Conservation (phyloP, 352 stramenopile genomes). For the Phytophthora podocarpi region DNA sequence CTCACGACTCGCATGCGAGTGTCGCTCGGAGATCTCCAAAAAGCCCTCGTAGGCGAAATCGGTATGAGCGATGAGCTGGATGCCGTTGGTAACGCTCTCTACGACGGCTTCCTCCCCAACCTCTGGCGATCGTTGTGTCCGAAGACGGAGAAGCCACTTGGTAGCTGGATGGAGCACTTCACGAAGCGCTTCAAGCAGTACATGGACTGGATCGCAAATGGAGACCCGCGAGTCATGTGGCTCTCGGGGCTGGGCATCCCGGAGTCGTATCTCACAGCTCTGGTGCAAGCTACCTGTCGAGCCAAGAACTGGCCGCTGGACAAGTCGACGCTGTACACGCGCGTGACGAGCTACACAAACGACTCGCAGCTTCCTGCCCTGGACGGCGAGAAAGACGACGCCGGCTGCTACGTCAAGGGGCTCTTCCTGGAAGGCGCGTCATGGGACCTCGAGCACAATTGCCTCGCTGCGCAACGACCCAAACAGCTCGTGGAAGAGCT, state of each 20-base stretch:
- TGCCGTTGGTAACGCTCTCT: slow-evolving; percentile 90
- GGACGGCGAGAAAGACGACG: slow-evolving; percentile 57
- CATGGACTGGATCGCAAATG: slow-evolving; percentile 88
- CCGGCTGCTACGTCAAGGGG: slow-evolving; percentile 92
- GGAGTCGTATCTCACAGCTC: slow-evolving; percentile 95
- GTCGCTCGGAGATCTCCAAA: slow-evolving; percentile 91
- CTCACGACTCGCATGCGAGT: slow-evolving; percentile 85
- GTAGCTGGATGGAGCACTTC: slow-evolving; percentile 96
- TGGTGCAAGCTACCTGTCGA: slow-evolving; percentile 95
- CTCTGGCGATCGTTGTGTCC: slow-evolving; percentile 92
- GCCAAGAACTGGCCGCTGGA: slow-evolving; percentile 95
- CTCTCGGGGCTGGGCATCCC: slow-evolving; percentile 94
- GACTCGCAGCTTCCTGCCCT: slow-evolving; percentile 56
- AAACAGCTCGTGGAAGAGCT: slow-evolving; percentile 96
- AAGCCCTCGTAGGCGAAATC: slow-evolving; percentile 94
- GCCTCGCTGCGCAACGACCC: slow-evolving; percentile 87
- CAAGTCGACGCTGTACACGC: slow-evolving; percentile 94
- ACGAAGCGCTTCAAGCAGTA: slow-evolving; percentile 90
- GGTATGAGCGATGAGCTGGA: slow-evolving; percentile 97
- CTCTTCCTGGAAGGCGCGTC: slow-evolving; percentile 94
- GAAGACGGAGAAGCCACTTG: slow-evolving; percentile 95
- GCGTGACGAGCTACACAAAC: slow-evolving; percentile 87
- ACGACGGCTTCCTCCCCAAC: slow-evolving; percentile 93
- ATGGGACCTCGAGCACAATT: slow-evolving; percentile 86
- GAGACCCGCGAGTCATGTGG: slow-evolving; percentile 94